Evolutionary conservation across 169 alveolate species (phyloP).

Genomic region (Plasmodium sp.): DNA sequence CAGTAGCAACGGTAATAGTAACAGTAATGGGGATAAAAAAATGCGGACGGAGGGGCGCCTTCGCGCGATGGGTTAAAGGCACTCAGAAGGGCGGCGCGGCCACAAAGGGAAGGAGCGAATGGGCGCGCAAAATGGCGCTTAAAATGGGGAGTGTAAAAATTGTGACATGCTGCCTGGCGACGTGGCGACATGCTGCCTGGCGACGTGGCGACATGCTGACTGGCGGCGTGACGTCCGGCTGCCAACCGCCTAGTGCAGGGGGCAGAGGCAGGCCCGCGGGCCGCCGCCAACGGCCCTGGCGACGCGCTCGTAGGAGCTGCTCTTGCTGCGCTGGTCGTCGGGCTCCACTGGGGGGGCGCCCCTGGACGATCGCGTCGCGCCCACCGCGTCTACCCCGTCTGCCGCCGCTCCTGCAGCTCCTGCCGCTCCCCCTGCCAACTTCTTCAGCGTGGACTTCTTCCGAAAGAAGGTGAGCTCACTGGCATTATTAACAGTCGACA

Average conservation of each 20-base stretch:
- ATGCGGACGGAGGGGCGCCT: background rate
- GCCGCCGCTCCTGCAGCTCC: background rate
- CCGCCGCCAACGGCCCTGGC: background rate
- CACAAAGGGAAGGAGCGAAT: background rate
- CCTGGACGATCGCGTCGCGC: background rate
- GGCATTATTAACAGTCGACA: background rate
- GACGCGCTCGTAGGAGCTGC: background rate
- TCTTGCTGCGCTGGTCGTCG: background rate
- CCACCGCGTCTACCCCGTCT: background rate
- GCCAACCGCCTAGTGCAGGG: slow-evolving; percentile 9
- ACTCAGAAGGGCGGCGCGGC: background rate
- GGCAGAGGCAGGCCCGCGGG: slow-evolving; percentile 8
- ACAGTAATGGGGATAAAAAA: background rate
- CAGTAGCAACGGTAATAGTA: background rate
- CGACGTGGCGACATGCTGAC: background rate
- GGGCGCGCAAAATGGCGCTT: too few species aligned
- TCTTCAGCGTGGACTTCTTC: slow-evolving; percentile 6
- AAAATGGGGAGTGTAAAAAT: background rate
- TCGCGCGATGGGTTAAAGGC: background rate
- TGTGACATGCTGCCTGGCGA: background rate
- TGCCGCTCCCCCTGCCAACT: background rate
- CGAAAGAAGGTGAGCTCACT: background rate
- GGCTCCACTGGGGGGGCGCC: background rate
- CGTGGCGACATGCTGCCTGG: background rate
- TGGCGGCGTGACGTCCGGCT: background rate